Conservation (phyloP, 1,139 yeast genomes). For the Candida glucosophila region DNA sequence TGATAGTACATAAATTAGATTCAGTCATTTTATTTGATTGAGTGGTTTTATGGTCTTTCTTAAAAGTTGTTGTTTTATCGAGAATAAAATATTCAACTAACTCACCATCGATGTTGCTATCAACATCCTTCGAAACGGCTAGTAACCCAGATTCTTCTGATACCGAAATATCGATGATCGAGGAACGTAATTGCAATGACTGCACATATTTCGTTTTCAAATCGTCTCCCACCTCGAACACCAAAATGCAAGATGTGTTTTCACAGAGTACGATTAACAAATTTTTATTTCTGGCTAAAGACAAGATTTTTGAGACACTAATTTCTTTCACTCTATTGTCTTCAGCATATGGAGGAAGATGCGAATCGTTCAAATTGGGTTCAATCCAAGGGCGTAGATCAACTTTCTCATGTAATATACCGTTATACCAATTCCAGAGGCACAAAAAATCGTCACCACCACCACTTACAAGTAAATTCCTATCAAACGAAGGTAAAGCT, state of each 20-base stretch:
- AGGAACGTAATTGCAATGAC: constrained; percentile 14
- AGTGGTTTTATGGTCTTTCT: too few relatives aligned
- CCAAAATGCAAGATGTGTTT: constrained; percentile 45
- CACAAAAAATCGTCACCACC: constrained; percentile 84
- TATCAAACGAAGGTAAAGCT: constrained; percentile 42
- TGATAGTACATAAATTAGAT: constrained; percentile 30
- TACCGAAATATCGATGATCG: constrained; percentile 20
- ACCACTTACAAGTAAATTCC: constrained; percentile 53
- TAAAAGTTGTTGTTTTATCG: too few relatives aligned
- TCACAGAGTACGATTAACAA: constrained; percentile 43
- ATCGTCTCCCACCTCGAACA: constrained; percentile 25
- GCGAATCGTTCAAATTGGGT: constrained; percentile 45
- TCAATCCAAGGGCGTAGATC: constrained; percentile 41
- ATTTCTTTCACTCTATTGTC: constrained; percentile 46
- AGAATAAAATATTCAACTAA: constrained; percentile 20
- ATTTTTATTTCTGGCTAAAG: constrained; percentile 13
- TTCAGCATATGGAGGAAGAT: constrained; percentile 60
- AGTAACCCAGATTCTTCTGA: constrained; percentile 15
- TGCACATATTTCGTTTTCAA: constrained; percentile 16
- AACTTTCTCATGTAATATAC: constrained; percentile 38
- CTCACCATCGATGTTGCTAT: constrained; percentile 20
- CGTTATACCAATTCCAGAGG: constrained; percentile 68
- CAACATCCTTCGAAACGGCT: constrained; percentile 41
- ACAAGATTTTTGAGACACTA: constrained; percentile 40
- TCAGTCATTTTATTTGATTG: too few relatives aligned